Base-by-base conservation (phyloP, 257 asterid genomes). In the Handroanthus guayacan region DNA sequence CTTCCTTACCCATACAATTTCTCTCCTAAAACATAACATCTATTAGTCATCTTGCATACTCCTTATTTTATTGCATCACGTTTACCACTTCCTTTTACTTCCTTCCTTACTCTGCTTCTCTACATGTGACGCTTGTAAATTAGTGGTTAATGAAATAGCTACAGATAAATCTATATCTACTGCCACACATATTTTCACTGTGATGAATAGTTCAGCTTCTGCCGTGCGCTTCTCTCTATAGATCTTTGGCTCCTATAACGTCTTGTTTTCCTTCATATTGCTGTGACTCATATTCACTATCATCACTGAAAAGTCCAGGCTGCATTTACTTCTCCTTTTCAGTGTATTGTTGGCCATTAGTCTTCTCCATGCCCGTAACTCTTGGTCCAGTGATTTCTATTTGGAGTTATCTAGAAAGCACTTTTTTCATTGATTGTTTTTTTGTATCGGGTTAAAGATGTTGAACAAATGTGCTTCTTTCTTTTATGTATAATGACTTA, bases 401-500 rank as follows among this genome's bases (percentile, higher is more conserved):
- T 58, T 75, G 73, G 77, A 61, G 34, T 63, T 63, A 54, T 69
- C 70, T 31, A 43, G 52, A 52, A 63, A 25, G 69, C 52, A 38
- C 52, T 75, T 51, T 47, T 67, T 74, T 62, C n/a, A 16, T 25
- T 75, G 41, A 34, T 37, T 61, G 14, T 55, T 14, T 3, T 58
- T 68, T 55, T 7, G 45, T 62, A 63, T 61, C 69, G 37, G 68
- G 69, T 68, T 72, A 51, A 44, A 52, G 47, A 76, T 72, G 11
- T 65, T 75, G 60, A 62, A 63, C 50, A 71, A 60, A 4, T 17
- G 44, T 73, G 69, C 69, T 16, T 75, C 48, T 34, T 74, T 74
- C 34, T 44, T 71, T 20, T 45, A 16, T 64, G 51, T 62, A 45
- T 55, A 74, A 75, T 63, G 73, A 37, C 74, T 52, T 45, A 75